Base-by-base conservation (phyloP, 177 flowering plant species). In the Vitis hybrid region DNA sequence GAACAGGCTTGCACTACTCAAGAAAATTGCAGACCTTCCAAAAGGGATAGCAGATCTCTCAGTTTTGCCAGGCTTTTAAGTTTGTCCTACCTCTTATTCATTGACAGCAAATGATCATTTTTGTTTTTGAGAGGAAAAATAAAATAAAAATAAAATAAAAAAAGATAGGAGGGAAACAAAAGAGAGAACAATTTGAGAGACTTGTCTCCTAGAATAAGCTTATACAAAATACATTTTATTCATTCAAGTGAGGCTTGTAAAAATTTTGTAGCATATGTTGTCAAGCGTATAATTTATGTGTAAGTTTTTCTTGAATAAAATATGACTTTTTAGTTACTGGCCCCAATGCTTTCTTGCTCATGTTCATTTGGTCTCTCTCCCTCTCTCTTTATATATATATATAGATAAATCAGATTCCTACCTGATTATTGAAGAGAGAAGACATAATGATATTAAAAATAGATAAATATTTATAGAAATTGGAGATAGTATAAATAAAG, bases 1-100 rank as follows among this genome's bases (percentile, higher is more conserved):
- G 66, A 95, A 95, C 79, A 88, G 99, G 78, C 98, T 93, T 70
- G 83, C 90, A 24, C 85, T 95, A 49, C 92, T 95, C 3, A 82
- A 84, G 69, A 84, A 84, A 68, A 88, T 95, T 66, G 89, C 99
- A 14, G 90, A 90, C 51, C 94, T 95, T 74, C 96, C 99, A 2
- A 88, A 67, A 79, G 99, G 99, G 50, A 84, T 95, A n/a, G 96
- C 79, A 3, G 99, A 95, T 66, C 87, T 95, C 63, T 83, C 99
- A 52, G 80, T 85, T 83, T 78, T 95, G 82, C 98, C 99, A 0
- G 99, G 99, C 24, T 95, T 95, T 80, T 95, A 59, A 77, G 28
- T 11, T 67, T 62, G 44, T 10, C 24, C 11, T 1, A 49, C 20
- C 62, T n/a, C 44, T 11, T 50, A 19, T 57, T 57, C 4, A 38